phyloP scores from a whole-genome alignment of 2,329 filamentous ascomycete genomes.

The Pseudocercospora crystallina region DNA sequence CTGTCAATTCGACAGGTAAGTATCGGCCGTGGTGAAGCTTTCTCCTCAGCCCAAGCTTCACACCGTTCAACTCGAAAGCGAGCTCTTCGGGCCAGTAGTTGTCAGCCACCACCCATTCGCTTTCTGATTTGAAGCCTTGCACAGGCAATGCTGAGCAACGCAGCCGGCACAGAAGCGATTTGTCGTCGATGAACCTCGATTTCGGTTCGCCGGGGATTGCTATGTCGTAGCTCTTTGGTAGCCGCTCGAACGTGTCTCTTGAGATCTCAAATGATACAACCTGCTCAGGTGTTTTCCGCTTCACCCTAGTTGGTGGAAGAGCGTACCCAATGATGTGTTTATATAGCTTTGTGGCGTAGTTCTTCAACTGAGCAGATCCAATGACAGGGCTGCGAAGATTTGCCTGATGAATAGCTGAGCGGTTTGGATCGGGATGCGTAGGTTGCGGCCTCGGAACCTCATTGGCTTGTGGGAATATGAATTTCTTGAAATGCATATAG shows the following conservation, averaged over 20 bases:
- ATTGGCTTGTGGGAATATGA: slow-evolving; percentile 19
- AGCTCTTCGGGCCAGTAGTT: slow-evolving; percentile 70
- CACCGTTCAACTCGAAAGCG: slow-evolving; percentile 67
- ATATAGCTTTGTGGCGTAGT: slow-evolving; percentile 44
- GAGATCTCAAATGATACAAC: slow-evolving; percentile 51
- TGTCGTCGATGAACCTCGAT: slow-evolving; percentile 45
- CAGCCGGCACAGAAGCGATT: slow-evolving; percentile 64
- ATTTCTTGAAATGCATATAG: background rate
- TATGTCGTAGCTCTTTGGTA: slow-evolving; percentile 34
- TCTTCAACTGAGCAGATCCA: slow-evolving; percentile 2
- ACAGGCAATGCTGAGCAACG: slow-evolving; percentile 58
- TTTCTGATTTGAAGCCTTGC: slow-evolving; percentile 40
- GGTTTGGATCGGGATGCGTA: slow-evolving; percentile 45
- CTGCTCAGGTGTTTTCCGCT: slow-evolving; percentile 39
- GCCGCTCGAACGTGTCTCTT: slow-evolving; percentile 34
- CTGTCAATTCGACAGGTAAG: slow-evolving; percentile 71
- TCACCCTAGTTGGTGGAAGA: slow-evolving; percentile 46
- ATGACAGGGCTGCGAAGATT: slow-evolving; percentile 56
- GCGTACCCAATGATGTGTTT: slow-evolving; percentile 58
- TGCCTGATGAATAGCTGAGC: slow-evolving; percentile 58
- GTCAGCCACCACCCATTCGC: slow-evolving; percentile 63
- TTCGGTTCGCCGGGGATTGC: slow-evolving; percentile 31
- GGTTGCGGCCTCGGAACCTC: slow-evolving; percentile 37
- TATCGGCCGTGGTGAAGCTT: slow-evolving; percentile 75
- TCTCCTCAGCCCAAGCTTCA: slow-evolving; percentile 57